A percentile compares a stretch with the other conserved stretches of the same genome.
phyloP scores from a whole-genome alignment of 768 basidiomycete species.

The Lentinula raphanica region DNA sequence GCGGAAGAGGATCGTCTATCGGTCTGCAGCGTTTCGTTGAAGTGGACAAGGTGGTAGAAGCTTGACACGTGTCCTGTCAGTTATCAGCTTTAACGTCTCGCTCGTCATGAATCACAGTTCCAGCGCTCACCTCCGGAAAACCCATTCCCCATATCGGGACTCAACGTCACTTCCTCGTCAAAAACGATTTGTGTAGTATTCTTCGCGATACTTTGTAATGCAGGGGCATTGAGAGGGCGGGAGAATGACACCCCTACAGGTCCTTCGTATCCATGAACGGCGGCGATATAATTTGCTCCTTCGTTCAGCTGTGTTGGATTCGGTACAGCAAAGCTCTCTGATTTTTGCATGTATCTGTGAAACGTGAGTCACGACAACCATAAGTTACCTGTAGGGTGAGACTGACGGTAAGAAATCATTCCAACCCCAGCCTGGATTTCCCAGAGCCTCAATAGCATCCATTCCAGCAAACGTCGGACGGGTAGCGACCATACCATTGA shows the following conservation, averaged over 20 bases:
- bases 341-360: conserved; percentile 15
- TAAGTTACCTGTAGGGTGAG: too few relatives aligned
- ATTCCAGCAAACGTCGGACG: conserved; percentile 13
- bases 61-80: too few relatives aligned
- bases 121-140: conserved; percentile 13
- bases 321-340: conserved; percentile 12
- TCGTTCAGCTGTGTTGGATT: conserved; percentile 9
- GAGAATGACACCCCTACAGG: conserved; percentile 15
- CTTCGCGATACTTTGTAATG: conserved; percentile 9
- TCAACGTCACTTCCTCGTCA: conserved; percentile 4
- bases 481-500: conserved; percentile 22
- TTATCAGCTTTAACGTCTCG: too few relatives aligned
- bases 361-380: too few relatives aligned
- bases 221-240: conserved; percentile 10
- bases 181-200: conserved; percentile 10
- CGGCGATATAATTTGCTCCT: conserved; percentile 12
- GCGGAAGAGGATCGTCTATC: conserved; percentile 12
- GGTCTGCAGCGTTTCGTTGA: conserved; percentile 11
- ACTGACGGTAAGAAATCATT: conserved; percentile 22
- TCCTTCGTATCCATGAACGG: conserved; percentile 12
- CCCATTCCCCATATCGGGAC: conserved; percentile 12
- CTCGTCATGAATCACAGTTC: too few relatives aligned
- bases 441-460: conserved; percentile 13
- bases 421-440: conserved; percentile 26
- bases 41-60: conserved; percentile 12